Percentiles rank a stretch among this genome's conserved stretches.
These are phyloP conservation scores for Colletotrichum sp. DNA, from an alignment of 2,329 filamentous ascomycete species.

Conservation along the genomic window DNA sequence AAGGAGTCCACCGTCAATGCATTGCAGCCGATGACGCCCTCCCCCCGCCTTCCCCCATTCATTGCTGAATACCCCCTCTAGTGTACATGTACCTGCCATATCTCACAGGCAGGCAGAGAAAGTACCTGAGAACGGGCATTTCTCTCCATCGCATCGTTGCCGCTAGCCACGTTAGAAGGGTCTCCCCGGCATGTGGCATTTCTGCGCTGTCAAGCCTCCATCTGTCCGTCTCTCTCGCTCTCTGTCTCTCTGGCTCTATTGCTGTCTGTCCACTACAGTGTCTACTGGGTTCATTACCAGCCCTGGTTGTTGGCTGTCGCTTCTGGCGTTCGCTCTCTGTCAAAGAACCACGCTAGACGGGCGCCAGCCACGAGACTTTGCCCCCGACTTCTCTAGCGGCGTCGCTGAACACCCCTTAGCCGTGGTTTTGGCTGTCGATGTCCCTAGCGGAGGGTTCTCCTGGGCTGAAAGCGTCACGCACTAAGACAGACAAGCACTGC, in stretches of 20 bases:
- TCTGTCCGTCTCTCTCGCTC: not conserved
- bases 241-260: not conserved
- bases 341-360: not conserved
- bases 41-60: not conserved
- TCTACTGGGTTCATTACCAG: not conserved
- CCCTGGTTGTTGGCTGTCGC: not conserved
- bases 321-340: not conserved
- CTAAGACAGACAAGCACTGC: not conserved
- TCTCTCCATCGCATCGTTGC: not conserved
- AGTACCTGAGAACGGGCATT: not conserved
- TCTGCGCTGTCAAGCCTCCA: slow-evolving; percentile 6
- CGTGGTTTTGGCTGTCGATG: not conserved
- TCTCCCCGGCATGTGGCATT: slow-evolving; percentile 1
- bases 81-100: not conserved
- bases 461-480: slow-evolving; percentile 15
- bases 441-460: not conserved
- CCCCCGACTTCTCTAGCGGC: not conserved
- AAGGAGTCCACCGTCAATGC: slow-evolving; percentile 1
- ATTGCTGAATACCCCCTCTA: not conserved
- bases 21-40: slow-evolving; percentile 12
- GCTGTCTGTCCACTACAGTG: not conserved
- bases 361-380: not conserved
- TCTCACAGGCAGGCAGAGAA: not conserved
- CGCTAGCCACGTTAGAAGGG: slow-evolving; percentile 17
- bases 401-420: not conserved